Percentiles rank a stretch among this genome's conserved stretches.
phyloP scores from a whole-genome alignment of 192 early-diverging fungal species.

The Endogone sp. region DNA sequence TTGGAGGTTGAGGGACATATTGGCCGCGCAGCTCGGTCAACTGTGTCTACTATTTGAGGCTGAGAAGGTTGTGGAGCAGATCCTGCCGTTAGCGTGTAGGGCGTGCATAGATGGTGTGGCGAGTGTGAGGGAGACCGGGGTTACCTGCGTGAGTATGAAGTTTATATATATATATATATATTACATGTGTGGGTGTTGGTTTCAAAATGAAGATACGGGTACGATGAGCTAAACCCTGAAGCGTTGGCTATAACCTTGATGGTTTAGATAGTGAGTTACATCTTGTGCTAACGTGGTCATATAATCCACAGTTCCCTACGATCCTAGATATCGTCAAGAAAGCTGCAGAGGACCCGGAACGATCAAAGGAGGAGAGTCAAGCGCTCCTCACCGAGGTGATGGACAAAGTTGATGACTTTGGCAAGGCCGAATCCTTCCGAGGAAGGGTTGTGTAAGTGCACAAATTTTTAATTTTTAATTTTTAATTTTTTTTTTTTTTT shows the following conservation, averaged over 20 bases:
- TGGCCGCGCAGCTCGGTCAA: conserved; percentile 60
- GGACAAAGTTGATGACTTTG: conserved; percentile 33
- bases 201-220: background rate
- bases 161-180: no score
- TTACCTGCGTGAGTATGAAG: conserved; percentile 37
- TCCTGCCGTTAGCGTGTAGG: conserved; percentile 63
- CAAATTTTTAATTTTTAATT: no score
- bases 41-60: conserved; percentile 61
- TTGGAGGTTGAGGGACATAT: conserved; percentile 70
- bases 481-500: conserved; percentile 37
- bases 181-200: no score
- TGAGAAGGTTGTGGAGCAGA: conserved; percentile 51
- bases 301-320: conserved; percentile 46
- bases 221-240: background rate
- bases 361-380: conserved; percentile 21
- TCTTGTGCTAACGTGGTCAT: no score
- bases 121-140: conserved; percentile 48
- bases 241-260: no score
- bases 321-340: conserved; percentile 35
- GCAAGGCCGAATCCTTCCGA: conserved; percentile 49
- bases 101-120: conserved; percentile 50
- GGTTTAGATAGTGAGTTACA: no score
- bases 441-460: conserved; percentile 49
- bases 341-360: conserved; percentile 25
- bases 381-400: conserved; percentile 29